These are phyloP conservation scores for Citrus hindsii DNA, from an alignment of 345 rosid species.

Conservation along the genomic window DNA sequence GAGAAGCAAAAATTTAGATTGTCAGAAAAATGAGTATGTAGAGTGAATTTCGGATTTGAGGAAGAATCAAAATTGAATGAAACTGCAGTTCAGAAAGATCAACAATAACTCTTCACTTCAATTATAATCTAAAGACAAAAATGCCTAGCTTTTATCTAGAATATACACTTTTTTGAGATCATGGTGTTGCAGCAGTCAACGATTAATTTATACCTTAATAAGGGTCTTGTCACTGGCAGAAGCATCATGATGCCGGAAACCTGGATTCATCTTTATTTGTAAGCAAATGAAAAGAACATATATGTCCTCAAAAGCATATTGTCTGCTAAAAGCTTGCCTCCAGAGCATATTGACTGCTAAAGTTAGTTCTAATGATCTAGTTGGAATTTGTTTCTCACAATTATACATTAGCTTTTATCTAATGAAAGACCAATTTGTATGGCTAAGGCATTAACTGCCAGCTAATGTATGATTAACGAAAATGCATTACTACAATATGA, in stretches of 20 bases:
- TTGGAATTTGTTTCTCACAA: neutral
- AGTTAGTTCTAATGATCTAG: neutral
- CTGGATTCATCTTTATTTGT: constrained; percentile 46
- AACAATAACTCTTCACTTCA: neutral
- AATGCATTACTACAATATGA: neutral
- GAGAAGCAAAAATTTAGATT: neutral
- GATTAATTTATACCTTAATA: constrained; percentile 57
- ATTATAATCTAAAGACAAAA: constrained; percentile 1
- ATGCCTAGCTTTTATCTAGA: neutral
- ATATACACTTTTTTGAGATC: constrained; percentile 13
- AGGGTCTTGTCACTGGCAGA: constrained; percentile 27
- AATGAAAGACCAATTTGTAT: neutral
- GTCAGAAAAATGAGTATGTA: neutral
- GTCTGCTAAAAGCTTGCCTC: neutral
- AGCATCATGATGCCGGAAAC: constrained; percentile 42
- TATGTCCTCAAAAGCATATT: neutral
- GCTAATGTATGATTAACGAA: neutral
- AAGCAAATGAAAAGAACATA: constrained; percentile 18
- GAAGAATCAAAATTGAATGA: neutral
- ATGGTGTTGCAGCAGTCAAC: constrained; percentile 5
- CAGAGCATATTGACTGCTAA: neutral
- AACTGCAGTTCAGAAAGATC: neutral
- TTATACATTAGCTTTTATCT: too few species aligned
- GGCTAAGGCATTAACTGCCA: neutral
- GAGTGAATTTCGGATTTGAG: neutral